phyloP scores from a whole-genome alignment of 116 monocot genomes.

The Thalassia testudinum region DNA sequence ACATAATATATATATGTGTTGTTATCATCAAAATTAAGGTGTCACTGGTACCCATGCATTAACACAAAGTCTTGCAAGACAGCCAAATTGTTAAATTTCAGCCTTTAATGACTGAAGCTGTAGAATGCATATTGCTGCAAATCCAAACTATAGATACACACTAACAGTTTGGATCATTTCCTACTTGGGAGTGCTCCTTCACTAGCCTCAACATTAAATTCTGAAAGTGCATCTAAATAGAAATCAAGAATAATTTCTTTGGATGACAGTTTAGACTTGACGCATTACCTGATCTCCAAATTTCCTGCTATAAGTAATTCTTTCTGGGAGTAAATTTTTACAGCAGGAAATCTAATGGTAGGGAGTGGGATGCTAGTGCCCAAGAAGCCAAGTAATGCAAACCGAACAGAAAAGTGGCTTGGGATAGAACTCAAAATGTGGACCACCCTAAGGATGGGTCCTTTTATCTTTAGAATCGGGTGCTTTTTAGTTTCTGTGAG shows the following conservation, averaged over 20 bases:
- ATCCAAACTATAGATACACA: conserved; percentile 19
- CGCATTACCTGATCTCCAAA: neutral
- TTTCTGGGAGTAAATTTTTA: conserved; percentile 23
- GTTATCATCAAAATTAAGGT: too few relatives aligned
- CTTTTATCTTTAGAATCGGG: conserved; percentile 9
- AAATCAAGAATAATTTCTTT: conserved; percentile 2
- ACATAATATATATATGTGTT: too few relatives aligned
- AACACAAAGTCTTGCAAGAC: conserved; percentile 15
- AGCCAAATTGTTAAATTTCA: conserved; percentile 40
- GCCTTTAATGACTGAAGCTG: conserved; percentile 23
- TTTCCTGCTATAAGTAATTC: conserved; percentile 16
- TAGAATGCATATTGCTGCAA: conserved; percentile 17
- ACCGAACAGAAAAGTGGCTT: conserved; percentile 1
- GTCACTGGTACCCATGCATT: too few relatives aligned
- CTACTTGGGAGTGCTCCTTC: conserved; percentile 8
- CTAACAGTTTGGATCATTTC: conserved; percentile 5
- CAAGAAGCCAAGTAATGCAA: neutral
- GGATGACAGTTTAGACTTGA: conserved; percentile 1
- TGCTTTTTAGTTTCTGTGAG: neutral
- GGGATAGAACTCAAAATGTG: conserved; percentile 7
- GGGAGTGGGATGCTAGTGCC: conserved; percentile 1
- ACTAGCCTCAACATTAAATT: neutral
- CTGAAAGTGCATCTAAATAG: conserved; percentile 1
- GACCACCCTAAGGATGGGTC: conserved; percentile 17
- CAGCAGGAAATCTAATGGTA: conserved; percentile 5